Conservation (phyloP, 1,284 basidiomycete species). For the Melampsora occidentalis region DNA sequence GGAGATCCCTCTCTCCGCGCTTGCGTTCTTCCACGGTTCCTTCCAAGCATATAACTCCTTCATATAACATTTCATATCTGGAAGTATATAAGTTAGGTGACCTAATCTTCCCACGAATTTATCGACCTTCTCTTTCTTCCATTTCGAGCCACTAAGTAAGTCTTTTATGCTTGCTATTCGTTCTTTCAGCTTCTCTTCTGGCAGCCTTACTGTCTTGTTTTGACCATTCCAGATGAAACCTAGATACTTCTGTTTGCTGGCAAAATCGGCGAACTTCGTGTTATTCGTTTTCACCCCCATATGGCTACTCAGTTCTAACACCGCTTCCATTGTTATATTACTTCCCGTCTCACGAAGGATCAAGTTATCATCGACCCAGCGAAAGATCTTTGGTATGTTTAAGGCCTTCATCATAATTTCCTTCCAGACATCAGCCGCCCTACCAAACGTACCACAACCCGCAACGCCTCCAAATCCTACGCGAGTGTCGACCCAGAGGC, state of each 20-base stretch:
- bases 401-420: not conserved
- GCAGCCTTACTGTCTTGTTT: not conserved
- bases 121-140: not conserved
- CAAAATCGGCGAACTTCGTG: not conserved
- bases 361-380: not conserved
- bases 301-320: not conserved
- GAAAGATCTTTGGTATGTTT: not conserved
- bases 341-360: not conserved
- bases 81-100: not conserved
- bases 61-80: slow-evolving; percentile 6
- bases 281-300: not conserved
- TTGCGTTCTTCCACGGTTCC: not conserved
- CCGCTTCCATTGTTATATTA: not conserved
- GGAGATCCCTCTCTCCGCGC: not conserved
- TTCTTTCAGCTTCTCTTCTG: not conserved
- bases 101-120: not conserved
- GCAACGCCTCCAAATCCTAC: slow-evolving; percentile 1
- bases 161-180: too few species aligned
- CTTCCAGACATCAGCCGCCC: not conserved
- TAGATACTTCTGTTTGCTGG: too few species aligned
- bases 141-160: not conserved
- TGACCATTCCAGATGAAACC: not conserved
- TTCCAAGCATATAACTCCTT: not conserved
- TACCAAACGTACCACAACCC: not conserved
- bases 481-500: not conserved